Evolutionary conservation across 805 yeast species (phyloP).

Genomic region (Candida nemodendra): DNA sequence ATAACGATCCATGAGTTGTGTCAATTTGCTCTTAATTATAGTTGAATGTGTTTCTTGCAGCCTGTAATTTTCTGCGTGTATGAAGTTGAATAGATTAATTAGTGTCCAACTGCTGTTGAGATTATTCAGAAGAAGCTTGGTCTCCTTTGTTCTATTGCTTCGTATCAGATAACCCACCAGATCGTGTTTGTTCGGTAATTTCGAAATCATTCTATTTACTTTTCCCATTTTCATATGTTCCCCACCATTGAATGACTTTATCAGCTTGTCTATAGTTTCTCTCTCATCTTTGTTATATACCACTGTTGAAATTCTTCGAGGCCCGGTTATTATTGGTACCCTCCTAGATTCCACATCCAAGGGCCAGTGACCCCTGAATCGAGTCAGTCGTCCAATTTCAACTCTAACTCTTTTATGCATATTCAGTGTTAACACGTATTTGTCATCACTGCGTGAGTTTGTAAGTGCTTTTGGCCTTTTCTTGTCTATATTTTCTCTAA

Average conservation of each 20-base stretch:
- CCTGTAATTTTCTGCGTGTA: constrained; percentile 1
- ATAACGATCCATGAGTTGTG: background rate
- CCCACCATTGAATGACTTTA: background rate
- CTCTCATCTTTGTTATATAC: constrained; percentile 5
- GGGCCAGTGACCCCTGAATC: too few relatives aligned
- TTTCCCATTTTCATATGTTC: background rate
- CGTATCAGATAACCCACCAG: constrained; percentile 12
- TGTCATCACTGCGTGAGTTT: too few relatives aligned
- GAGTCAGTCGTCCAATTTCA: too few relatives aligned
- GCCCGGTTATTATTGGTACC: too few relatives aligned
- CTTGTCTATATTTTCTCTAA: too few relatives aligned
- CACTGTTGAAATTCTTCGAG: constrained; percentile 1
- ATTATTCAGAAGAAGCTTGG: constrained; percentile 4
- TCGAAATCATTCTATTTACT: constrained; percentile 1
- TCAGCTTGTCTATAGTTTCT: constrained; percentile 1
- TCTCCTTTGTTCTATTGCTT: constrained; percentile 2
- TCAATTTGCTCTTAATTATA: background rate
- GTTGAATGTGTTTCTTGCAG: background rate
- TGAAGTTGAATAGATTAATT: constrained; percentile 10
- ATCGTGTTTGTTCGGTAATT: constrained; percentile 15
- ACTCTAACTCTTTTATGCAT: too few relatives aligned
- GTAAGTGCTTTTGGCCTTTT: too few relatives aligned
- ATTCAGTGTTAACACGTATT: too few relatives aligned
- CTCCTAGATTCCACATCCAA: too few relatives aligned
- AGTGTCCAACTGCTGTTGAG: constrained; percentile 4